Base-by-base conservation (phyloP, 2,329 filamentous ascomycete genomes). In the Cladophialophora carrionii region DNA sequence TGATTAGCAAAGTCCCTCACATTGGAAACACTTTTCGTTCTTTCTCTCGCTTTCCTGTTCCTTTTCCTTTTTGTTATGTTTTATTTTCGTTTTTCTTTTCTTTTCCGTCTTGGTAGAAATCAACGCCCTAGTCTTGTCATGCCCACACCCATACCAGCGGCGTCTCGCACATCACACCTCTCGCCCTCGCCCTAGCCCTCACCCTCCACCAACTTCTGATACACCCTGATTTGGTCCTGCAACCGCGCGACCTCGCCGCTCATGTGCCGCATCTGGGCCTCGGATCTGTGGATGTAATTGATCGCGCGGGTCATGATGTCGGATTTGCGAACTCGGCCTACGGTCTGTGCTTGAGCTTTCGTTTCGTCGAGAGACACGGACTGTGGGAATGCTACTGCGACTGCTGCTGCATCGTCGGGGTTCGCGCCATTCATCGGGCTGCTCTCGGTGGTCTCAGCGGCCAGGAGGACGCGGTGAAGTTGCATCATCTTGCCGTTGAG, bases 401-500 rank as follows among this genome's bases (percentile, higher is more conserved):
- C 4, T 9, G 24, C 14, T 2, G 48, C 20, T 26, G 6, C 26
- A 29, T 29, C 26, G 26, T 29, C 46, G 24, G 48, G 3, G 48
- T 4, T 10, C 17, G 48, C 14, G 8, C 20, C 4, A 20, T 14
- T 14, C 34, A 41, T 41, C 34, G 14, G 14, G 48, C 4, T 26
- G 48, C 14, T n/a, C 20, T 26, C 48, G 29, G 14, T 26, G 24
- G 24, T 8, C 31, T 68, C 64, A 10, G 56, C 53, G 49, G 43
- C 59, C n/a, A 64, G 55, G 7, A 69, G 51, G 29, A 60, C 57
- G 29, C 57, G 53, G 37, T 69, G 65, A 22, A 69, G 62, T 41
- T 69, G 63, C 48, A 60, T 58, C 49, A 69, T 67, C 17, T 69
- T 69, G 22, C 58, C 62, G 37, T 69, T 69, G 32, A 69, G 65